Conservation (phyloP, 1,139 yeast genomes). For the Pichia sp. region DNA sequence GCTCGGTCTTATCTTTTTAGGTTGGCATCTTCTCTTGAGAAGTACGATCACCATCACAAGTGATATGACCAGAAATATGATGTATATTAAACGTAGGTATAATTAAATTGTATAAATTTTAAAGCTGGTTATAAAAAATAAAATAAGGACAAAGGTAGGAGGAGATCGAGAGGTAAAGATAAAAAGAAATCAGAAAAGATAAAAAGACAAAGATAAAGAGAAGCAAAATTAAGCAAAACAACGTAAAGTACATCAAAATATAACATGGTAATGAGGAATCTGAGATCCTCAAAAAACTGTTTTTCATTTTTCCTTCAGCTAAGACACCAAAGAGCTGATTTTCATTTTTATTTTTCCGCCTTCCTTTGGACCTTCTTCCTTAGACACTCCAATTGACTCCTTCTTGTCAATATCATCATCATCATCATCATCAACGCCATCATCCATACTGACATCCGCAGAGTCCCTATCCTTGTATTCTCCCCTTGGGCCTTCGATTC, state of each 20-base stretch:
- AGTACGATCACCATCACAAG: neutral
- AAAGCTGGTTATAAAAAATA: neutral
- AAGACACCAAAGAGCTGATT: slow-evolving; percentile 18
- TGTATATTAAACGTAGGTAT: neutral
- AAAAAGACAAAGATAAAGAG: neutral
- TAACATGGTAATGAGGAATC: neutral
- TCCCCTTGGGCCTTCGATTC: slow-evolving; percentile 10
- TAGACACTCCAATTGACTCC: neutral
- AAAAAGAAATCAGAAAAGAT: neutral
- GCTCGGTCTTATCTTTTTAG: no score
- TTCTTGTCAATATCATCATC: neutral
- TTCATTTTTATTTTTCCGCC: slow-evolving; percentile 15
- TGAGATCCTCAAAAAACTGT: neutral
- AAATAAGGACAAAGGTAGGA: neutral
- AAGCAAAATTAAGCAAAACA: neutral
- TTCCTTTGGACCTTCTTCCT: neutral
- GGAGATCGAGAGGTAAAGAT: neutral
- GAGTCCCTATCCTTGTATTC: slow-evolving; percentile 2
- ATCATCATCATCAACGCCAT: neutral
- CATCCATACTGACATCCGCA: slow-evolving; percentile 3
- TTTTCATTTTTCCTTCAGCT: neutral
- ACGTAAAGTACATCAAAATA: neutral
- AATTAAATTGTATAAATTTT: neutral
- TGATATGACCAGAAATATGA: neutral
- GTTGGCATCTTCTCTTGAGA: neutral